Evolutionary conservation across 1,284 basidiomycete species (phyloP).

Genomic region (Trametes sp.): DNA sequence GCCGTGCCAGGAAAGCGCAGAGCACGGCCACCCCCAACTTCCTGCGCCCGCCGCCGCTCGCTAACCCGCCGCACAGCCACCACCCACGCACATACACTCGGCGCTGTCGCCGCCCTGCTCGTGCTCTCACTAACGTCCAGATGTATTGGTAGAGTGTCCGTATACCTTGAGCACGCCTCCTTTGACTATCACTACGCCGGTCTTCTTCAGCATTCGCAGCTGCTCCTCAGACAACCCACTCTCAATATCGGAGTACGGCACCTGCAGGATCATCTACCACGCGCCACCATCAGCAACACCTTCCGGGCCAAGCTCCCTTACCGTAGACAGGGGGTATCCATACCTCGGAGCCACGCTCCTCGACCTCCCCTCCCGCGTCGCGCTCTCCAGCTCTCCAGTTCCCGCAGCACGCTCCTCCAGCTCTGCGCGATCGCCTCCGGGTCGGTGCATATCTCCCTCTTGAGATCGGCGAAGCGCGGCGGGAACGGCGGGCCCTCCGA

Average conservation of each 20-base stretch:
- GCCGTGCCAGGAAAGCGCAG: too few relatives aligned
- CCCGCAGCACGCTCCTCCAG: constrained; percentile 63
- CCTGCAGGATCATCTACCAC: constrained; percentile 62
- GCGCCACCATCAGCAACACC: constrained; percentile 7
- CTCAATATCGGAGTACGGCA: constrained; percentile 58
- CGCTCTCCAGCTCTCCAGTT: constrained; percentile 54
- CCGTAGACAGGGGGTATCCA: constrained; percentile 7
- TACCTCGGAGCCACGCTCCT: constrained; percentile 36
- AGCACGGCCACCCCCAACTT: too few relatives aligned
- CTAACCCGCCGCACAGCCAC: too few relatives aligned
- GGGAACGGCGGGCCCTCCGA: constrained; percentile 56
- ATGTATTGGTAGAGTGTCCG: too few relatives aligned
- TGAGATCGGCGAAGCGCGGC: constrained; percentile 64
- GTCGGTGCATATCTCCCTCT: constrained; percentile 61
- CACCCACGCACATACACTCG: too few relatives aligned
- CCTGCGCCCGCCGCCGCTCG: too few relatives aligned
- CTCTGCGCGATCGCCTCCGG: constrained; percentile 49
- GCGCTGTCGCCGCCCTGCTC: too few relatives aligned
- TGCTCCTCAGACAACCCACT: constrained; percentile 50
- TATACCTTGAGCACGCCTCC: constrained; percentile 58
- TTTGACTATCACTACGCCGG: constrained; percentile 67
- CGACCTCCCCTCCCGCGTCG: constrained; percentile 53
- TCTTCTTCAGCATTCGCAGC: constrained; percentile 55
- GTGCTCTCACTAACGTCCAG: too few relatives aligned
- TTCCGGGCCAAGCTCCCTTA: background rate